A percentile compares a stretch with the other conserved stretches of the same genome.
Evolutionary conservation across 257 asterid species (phyloP).

Genomic region (Lycium ferocissimum): DNA sequence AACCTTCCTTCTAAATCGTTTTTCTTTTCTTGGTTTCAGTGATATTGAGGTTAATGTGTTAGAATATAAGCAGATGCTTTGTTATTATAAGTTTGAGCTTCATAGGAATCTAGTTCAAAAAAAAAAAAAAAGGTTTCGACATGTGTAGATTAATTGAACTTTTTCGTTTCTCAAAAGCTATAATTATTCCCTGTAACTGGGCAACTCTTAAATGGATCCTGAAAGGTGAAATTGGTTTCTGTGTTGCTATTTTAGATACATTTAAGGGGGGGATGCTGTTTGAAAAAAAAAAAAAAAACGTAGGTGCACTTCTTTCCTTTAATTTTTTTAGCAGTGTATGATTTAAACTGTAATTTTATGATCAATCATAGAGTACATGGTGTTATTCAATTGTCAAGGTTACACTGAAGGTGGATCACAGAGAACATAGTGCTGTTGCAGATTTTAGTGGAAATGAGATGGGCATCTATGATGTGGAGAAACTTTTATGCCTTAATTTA

Average conservation of each 20-base stretch:
- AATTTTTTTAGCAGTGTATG: background rate
- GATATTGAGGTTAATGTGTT: background rate
- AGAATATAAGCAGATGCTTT: background rate
- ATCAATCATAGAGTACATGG: background rate
- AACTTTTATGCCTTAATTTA: constrained; percentile 12
- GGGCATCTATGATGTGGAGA: background rate
- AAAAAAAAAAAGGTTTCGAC: background rate
- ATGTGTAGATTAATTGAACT: background rate
- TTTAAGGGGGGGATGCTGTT: background rate
- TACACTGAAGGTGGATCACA: background rate
- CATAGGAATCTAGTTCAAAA: background rate
- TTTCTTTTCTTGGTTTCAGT: background rate
- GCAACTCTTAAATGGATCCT: background rate
- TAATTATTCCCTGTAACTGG: background rate
- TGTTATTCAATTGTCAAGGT: background rate
- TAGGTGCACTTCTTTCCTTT: background rate
- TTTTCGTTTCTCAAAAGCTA: background rate
- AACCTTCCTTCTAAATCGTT: too few relatives aligned
- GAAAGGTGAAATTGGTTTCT: background rate
- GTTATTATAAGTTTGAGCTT: background rate
- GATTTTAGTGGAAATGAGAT: background rate
- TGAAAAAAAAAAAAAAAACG: background rate
- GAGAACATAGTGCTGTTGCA: constrained; percentile 8
- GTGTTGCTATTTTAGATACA: background rate
- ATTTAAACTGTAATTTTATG: background rate